Percentiles rank a stretch among this genome's conserved stretches.
Conservation (phyloP, 148 eudicot genomes). For the Rhododendron simsii region DNA sequence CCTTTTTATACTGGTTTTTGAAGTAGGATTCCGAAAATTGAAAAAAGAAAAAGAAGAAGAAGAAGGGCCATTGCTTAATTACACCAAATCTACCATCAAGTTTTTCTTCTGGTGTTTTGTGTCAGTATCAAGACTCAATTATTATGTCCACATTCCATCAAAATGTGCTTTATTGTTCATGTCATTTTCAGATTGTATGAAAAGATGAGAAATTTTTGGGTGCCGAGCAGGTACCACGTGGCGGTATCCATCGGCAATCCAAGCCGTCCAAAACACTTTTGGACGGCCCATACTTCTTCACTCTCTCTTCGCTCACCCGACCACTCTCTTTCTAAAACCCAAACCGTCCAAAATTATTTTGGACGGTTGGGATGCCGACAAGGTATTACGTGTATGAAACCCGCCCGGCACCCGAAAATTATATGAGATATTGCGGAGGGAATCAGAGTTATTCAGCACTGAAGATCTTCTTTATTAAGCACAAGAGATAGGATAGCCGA, state of each 20-base stretch:
- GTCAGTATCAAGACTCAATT: conserved; percentile 23
- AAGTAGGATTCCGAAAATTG: not conserved
- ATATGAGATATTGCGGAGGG: not conserved
- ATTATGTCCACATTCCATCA: conserved; percentile 15
- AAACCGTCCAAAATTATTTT: too few species aligned
- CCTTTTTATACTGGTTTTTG: not conserved
- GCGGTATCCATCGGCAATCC: too few species aligned
- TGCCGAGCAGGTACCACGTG: too few species aligned
- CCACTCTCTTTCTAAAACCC: too few species aligned
- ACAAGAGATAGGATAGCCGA: not conserved
- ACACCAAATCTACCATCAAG: not conserved
- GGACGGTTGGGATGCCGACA: too few species aligned
- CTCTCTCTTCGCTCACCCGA: too few species aligned
- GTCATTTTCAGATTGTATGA: conserved; percentile 20
- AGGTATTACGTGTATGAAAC: too few species aligned
- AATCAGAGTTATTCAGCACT: conserved; percentile 16
- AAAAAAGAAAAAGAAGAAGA: not conserved
- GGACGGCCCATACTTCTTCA: too few species aligned
- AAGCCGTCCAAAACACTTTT: too few species aligned
- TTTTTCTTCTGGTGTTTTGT: not conserved
- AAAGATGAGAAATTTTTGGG: not conserved
- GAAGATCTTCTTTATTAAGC: conserved; percentile 13
- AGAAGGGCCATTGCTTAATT: not conserved
- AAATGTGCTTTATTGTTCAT: conserved; percentile 11
- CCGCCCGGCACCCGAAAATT: too few species aligned